Evolutionary conservation across 805 yeast species (phyloP), one percentile per base, ranked within the genome.

Genomic region (Nakazawaea laoshanensis): DNA sequence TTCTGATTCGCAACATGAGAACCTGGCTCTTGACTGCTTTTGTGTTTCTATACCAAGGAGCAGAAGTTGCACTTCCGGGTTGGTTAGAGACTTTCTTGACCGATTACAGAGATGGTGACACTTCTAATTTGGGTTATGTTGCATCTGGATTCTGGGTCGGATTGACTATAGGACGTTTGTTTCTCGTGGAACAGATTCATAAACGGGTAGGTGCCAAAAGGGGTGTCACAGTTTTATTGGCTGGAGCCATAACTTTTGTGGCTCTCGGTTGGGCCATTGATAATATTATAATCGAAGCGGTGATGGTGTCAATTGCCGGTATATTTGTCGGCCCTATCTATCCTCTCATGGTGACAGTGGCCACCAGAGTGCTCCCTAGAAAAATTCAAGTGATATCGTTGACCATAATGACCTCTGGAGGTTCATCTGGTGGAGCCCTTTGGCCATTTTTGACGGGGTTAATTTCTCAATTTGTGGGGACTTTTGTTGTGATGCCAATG

Each of bases 121-220:
- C 57, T 20, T 44, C 57, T 1, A 49, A 57, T 14, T 69, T 74
- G 47, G 80, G 86, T 7, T 76, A 71, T 45, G 73, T 77, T 10
- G 74, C 80, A 1, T 68, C 85, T 4, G 78, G 83, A 11, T 79
- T 68, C 47, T 80, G 87, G 87, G 66, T 68, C 16, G 89, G 89
- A 1, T 50, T 80, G 14, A 75, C 87, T 0, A 39, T 67, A 11
- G 89, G 89, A 0, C 57, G 89, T 39, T 52, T 80, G 27, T 41
- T 60, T 4, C 52, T 80, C 7, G 69, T 74, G 0, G 52, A 61
- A 13, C 41, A 48, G 1, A 43, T 65, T 10, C 62, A 63, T 33
- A 53, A 52, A 29, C 32, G 40, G 9, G 27, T 64, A n/a, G 76
- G 76, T 3, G 61, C 63, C 5, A 55, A 72, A 38, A 49, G 73